Evolutionary conservation across 2,329 filamentous ascomycete species (phyloP), one percentile per base, ranked within the genome.

Genomic region (Aspergillus candidus): DNA sequence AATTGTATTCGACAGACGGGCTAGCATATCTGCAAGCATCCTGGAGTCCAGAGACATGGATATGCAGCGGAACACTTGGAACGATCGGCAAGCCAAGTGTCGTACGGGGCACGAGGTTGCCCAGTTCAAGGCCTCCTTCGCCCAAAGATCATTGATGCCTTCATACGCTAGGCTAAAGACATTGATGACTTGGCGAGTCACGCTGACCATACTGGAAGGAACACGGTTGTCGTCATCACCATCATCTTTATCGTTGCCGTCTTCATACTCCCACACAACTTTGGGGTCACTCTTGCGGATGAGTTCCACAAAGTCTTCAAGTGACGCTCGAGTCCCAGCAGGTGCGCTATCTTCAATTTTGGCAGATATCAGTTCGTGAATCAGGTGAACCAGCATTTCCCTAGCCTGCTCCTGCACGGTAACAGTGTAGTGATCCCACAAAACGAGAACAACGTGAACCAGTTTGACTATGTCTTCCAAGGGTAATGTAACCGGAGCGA

Each of bases 21-120:
- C 90, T 15, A 98, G 80, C 89, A 98, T 98, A 59, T 98, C 93
- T 2, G 88, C 89, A 12, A 98, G 77, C 91, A 97, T 98, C 45
- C 83, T 77, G 54, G 94, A 89, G 60, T 98, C 91, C 15, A 97
- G 72, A 1, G 86, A 88, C 12, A 88, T 94, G 22, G 94, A 79
- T 43, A 97, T 90, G 61, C 91, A 97, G 29, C 93, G 80, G 70
- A 96, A 98, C 10, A 98, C 85, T 62, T 98, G 94, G 68, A 98
- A 97, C 0, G 94, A 98, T 22, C 93, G 84, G 62, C 94, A 98
- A 2, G 93, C 93, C 40, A 98, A 74, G 69, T 98, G 93, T 38
- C 91, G 78, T 4, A 98, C 94, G 0, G 93, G 88, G 62, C 94
- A 98, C 3, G 90, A 95, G 0, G 93, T 97, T 8, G 93, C 94